These are phyloP conservation scores for Aurantiochytrium sp. DNA, from an alignment of 108 stramenopile species.

Conservation along the genomic window DNA sequence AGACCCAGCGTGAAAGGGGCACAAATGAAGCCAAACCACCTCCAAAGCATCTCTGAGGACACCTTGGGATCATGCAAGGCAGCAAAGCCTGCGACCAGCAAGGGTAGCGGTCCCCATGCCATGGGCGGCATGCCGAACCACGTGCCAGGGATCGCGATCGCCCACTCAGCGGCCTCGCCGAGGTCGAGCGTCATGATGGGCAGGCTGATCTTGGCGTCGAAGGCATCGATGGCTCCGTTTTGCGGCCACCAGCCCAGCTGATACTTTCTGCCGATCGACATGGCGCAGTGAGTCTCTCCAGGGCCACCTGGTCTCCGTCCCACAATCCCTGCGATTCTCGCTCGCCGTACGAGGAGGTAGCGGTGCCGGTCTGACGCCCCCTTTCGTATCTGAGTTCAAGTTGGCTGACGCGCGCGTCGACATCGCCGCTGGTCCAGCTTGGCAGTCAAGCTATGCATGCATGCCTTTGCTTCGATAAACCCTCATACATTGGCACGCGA, in stretches of 20 bases:
- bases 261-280: neutral
- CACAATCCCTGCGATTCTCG: too few species aligned
- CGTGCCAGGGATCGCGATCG: neutral
- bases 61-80: neutral
- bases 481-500: too few species aligned
- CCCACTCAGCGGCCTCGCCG: neutral
- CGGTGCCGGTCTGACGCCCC: too few species aligned
- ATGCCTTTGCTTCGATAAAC: too few species aligned
- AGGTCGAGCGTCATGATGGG: neutral
- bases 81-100: neutral
- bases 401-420: too few species aligned
- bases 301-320: too few species aligned
- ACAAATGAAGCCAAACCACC: neutral
- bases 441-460: too few species aligned
- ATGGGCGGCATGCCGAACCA: neutral
- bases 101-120: neutral
- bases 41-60: neutral
- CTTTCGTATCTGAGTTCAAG: too few species aligned
- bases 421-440: too few species aligned
- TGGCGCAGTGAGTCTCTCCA: neutral
- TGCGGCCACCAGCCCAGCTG: conserved; percentile 6
- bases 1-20: neutral
- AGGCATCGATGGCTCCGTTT: neutral
- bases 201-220: neutral
- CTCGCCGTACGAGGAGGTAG: too few species aligned